Evolutionary conservation across 345 rosid species (phyloP).

Genomic region (Gossypium anomalum): DNA sequence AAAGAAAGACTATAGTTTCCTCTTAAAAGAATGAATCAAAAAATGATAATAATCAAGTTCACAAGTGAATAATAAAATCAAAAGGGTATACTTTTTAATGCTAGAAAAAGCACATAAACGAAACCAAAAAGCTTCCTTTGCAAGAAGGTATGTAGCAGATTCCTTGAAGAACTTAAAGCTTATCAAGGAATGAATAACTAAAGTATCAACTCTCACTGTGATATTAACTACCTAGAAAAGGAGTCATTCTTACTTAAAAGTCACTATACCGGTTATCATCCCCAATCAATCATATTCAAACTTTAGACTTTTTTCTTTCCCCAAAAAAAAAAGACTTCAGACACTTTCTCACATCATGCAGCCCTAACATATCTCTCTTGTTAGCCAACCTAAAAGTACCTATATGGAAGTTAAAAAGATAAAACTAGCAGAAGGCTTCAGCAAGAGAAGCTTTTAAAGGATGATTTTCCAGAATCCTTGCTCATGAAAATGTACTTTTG

Average conservation of each 20-base stretch:
- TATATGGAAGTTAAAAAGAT: neutral
- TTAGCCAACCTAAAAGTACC: neutral
- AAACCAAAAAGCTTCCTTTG: neutral
- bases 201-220: neutral
- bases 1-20: neutral
- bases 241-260: neutral
- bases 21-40: neutral
- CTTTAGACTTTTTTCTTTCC: neutral
- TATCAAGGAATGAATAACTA: neutral
- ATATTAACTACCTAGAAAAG: neutral
- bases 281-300: neutral
- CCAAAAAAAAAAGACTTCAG: neutral
- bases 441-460: neutral
- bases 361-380: neutral
- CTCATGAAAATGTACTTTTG: neutral
- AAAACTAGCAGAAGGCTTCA: neutral
- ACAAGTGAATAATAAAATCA: neutral
- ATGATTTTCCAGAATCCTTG: neutral
- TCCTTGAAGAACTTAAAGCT: neutral
- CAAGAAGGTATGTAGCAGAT: neutral
- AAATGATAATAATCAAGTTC: neutral
- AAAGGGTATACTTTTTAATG: neutral
- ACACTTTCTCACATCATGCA: neutral
- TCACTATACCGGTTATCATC: neutral
- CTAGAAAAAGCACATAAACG: neutral